Percentiles rank a stretch among this genome's conserved stretches.
These are phyloP conservation scores for Penicillium longicatenatum DNA, from an alignment of 495 filamentous ascomycete genomes.

Conservation along the genomic window DNA sequence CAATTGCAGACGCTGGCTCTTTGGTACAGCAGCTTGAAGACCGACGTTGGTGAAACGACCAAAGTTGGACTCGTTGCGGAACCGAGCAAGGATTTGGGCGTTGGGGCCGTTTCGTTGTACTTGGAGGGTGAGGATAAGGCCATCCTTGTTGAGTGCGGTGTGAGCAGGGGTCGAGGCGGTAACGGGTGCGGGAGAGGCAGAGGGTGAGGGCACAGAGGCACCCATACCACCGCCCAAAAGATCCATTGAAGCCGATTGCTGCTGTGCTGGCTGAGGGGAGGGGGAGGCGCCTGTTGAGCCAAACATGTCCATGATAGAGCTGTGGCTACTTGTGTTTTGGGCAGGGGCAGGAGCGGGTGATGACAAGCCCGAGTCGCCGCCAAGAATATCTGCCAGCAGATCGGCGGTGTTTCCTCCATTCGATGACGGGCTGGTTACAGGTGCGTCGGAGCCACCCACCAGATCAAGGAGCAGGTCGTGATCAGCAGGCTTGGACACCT, in stretches of 20 bases:
- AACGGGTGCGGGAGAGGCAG: constrained; percentile 43
- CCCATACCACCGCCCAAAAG: constrained; percentile 48
- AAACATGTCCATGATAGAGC: constrained; percentile 86
- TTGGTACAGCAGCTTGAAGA: constrained; percentile 92
- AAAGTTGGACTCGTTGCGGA: constrained; percentile 72
- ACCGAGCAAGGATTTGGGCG: constrained; percentile 76
- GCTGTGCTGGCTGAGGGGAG: constrained; percentile 36
- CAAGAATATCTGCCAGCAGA: constrained; percentile 81
- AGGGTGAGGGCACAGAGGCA: constrained; percentile 42
- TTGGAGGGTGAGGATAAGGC: constrained; percentile 74
- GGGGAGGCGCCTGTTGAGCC: constrained; percentile 46
- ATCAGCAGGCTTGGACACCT: constrained; percentile 73
- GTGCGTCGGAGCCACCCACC: constrained; percentile 77
- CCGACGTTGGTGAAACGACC: constrained; percentile 68
- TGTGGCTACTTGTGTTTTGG: constrained; percentile 57
- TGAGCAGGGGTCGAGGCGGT: constrained; percentile 48
- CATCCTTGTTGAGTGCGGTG: constrained; percentile 82
- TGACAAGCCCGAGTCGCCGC: constrained; percentile 49
- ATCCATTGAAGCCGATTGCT: constrained; percentile 49
- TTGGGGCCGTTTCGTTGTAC: constrained; percentile 74
- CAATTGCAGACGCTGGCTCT: constrained; percentile 88
- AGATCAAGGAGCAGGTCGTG: constrained; percentile 91
- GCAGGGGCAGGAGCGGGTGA: constrained; percentile 57
- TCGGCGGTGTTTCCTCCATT: constrained; percentile 81
- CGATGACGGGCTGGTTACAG: constrained; percentile 49